These are phyloP conservation scores for Capillidium heterosporum DNA, from an alignment of 371 early-diverging fungal genomes.

Conservation along the genomic window DNA sequence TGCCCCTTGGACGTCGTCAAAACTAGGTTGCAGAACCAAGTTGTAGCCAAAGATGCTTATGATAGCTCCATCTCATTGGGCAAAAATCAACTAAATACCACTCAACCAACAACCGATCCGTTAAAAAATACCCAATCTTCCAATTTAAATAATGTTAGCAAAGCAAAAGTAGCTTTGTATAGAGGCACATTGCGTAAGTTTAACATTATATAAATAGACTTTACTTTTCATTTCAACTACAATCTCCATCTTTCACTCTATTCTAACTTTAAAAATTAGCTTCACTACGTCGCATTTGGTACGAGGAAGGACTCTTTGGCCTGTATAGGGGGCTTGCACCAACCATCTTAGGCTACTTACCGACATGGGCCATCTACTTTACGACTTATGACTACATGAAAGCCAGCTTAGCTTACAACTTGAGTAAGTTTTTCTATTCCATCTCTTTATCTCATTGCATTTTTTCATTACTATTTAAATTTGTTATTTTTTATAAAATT, in stretches of 20 bases:
- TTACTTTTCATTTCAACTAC: no score
- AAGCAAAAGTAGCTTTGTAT: constrained; percentile 13
- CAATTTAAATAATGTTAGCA: no score
- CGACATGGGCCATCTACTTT: constrained; percentile 87
- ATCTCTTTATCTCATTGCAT: no score
- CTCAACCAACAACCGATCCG: no score
- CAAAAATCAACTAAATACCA: not conserved
- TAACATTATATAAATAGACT: no score
- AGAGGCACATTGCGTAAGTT: constrained; percentile 22
- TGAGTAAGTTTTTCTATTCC: no score
- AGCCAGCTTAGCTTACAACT: no score
- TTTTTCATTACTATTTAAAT: constrained; percentile 8
- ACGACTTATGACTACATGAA: constrained; percentile 46
- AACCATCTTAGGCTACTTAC: constrained; percentile 72
- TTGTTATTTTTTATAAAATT: no score
- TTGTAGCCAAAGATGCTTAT: constrained; percentile 15
- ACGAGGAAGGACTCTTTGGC: constrained; percentile 75
- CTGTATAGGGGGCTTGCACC: constrained; percentile 80
- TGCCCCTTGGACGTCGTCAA: constrained; percentile 92
- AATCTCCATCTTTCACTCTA: no score
- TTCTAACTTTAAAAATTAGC: constrained; percentile 39
- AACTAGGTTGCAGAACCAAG: constrained; percentile 86
- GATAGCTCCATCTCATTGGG: no score
- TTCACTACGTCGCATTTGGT: constrained; percentile 53
- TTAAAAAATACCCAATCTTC: no score